A percentile compares a stretch with the other conserved stretches of the same genome.
phyloP scores from a whole-genome alignment of 257 asterid species.

The Solanum bulbocastanum region DNA sequence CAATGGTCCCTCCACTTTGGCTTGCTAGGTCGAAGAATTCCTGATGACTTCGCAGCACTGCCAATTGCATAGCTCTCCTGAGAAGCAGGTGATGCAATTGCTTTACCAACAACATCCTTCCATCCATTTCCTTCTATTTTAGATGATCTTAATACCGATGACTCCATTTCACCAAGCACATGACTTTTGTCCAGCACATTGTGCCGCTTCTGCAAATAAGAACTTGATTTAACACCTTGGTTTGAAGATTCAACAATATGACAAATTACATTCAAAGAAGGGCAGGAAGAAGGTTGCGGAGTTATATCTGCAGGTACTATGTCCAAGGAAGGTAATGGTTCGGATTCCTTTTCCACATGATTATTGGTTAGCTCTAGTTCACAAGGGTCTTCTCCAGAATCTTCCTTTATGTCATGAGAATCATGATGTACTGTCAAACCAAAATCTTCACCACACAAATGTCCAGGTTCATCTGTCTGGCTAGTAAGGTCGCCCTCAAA shows the following conservation, averaged over 20 bases:
- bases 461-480: neutral
- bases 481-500: conserved; percentile 10
- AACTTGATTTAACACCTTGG: conserved; percentile 46
- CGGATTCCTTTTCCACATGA: conserved; percentile 19
- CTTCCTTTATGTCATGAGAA: conserved; percentile 5
- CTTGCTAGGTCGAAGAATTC: conserved; percentile 36
- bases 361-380: conserved; percentile 27
- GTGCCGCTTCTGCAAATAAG: conserved; percentile 36
- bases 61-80: conserved; percentile 66
- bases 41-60: conserved; percentile 24
- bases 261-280: conserved; percentile 26
- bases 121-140: conserved; percentile 34
- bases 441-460: neutral
- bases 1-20: conserved; percentile 90
- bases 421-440: neutral
- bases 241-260: conserved; percentile 69
- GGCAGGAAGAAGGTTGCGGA: conserved; percentile 20
- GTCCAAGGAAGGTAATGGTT: conserved; percentile 29
- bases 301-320: conserved; percentile 28
- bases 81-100: conserved; percentile 71
- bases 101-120: conserved; percentile 34
- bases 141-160: conserved; percentile 20
- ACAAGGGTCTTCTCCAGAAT: conserved; percentile 15
- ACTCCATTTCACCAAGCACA: conserved; percentile 25
- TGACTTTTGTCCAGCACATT: conserved; percentile 20